A percentile compares a stretch with the other conserved stretches of the same genome.
Conservation (phyloP, 2,329 filamentous ascomycete genomes). For the Colletotrichum sp. region DNA sequence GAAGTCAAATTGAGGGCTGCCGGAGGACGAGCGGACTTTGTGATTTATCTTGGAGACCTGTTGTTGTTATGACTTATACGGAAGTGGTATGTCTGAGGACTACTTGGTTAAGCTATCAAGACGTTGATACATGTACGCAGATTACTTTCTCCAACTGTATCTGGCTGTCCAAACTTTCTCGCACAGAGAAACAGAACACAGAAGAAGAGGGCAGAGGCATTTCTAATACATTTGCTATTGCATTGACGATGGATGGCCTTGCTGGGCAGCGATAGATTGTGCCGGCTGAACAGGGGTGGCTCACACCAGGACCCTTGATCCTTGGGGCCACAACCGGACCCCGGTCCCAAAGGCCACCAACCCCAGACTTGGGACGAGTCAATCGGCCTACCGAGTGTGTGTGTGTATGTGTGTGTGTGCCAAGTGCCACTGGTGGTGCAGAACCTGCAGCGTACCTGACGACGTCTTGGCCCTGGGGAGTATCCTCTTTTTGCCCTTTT, state of each 20-base stretch:
- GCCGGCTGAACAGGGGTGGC: neutral
- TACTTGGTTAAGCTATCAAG: neutral
- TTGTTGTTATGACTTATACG: neutral
- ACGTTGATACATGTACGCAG: neutral
- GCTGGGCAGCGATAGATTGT: neutral
- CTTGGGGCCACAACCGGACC: neutral
- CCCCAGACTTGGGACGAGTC: slow-evolving; percentile 10
- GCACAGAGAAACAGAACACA: neutral
- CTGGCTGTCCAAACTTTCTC: neutral
- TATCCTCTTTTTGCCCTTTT: neutral
- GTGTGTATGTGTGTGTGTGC: neutral
- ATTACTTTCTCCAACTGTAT: neutral
- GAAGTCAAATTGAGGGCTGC: neutral
- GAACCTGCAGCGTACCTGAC: neutral
- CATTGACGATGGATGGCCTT: slow-evolving; percentile 10
- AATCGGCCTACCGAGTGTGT: neutral
- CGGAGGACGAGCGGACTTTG: rapidly evolving
- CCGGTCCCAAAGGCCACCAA: neutral
- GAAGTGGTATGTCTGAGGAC: neutral
- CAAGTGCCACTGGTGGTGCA: neutral
- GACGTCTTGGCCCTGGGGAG: neutral
- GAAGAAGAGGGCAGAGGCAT: neutral
- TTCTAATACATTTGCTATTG: neutral
- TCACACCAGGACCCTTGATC: neutral
- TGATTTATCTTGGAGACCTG: neutral